These are phyloP conservation scores for Phialemoniopsis sp. DNA, from an alignment of 2,329 filamentous ascomycete species.

Conservation along the genomic window DNA sequence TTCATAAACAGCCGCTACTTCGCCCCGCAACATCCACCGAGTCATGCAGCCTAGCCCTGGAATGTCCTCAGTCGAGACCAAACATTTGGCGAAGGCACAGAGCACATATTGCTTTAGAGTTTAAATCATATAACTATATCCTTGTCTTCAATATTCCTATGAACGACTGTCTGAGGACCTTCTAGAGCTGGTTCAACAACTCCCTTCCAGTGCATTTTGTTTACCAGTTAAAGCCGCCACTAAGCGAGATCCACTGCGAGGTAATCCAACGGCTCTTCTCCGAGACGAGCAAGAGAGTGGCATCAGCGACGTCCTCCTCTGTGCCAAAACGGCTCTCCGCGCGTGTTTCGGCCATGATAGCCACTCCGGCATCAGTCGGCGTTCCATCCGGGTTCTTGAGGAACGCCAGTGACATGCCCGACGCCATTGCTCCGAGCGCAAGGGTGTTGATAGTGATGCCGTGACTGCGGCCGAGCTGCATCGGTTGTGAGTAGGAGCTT, in stretches of 20 bases:
- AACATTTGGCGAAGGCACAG: too few relatives aligned
- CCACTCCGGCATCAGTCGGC: neutral
- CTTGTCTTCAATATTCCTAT: too few relatives aligned
- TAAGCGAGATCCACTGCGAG: conserved; percentile 23
- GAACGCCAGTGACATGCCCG: conserved; percentile 12
- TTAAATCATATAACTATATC: too few relatives aligned
- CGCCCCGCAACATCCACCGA: too few relatives aligned
- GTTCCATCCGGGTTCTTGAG: conserved; percentile 3
- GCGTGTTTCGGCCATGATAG: conserved; percentile 14
- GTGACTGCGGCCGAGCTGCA: conserved; percentile 17
- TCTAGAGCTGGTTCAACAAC: too few relatives aligned
- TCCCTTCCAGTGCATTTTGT: too few relatives aligned
- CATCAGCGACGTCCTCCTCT: conserved; percentile 23
- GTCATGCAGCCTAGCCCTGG: too few relatives aligned
- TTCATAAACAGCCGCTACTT: too few relatives aligned
- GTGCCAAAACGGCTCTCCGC: conserved; percentile 17
- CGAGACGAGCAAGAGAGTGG: conserved; percentile 19
- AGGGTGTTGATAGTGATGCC: conserved; percentile 27
- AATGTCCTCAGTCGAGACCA: too few relatives aligned
- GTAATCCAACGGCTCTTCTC: conserved; percentile 28
- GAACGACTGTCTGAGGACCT: too few relatives aligned
- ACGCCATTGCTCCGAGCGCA: conserved; percentile 21
- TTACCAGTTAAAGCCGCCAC: conserved; percentile 19
- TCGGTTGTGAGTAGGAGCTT: neutral
- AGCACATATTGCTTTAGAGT: too few relatives aligned